A percentile compares a stretch with the other conserved stretches of the same genome.
Evolutionary conservation across 2,329 filamentous ascomycete species (phyloP).

Genomic region (Venturiaceae sp.): DNA sequence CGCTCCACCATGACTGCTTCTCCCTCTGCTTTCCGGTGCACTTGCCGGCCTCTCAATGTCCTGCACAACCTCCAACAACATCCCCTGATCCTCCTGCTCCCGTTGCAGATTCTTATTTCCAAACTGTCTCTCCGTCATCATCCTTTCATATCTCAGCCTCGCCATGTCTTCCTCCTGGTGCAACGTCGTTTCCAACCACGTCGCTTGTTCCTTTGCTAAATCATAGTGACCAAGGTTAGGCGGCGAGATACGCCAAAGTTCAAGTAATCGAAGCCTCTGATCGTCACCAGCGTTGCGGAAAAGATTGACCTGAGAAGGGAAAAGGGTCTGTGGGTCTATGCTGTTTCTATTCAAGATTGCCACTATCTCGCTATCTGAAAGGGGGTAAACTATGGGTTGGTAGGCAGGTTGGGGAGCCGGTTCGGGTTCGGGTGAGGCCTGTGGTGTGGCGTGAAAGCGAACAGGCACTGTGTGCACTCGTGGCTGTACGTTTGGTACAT

Average conservation of each 20-base stretch:
- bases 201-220: conserved; percentile 46
- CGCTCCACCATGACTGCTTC: conserved; percentile 21
- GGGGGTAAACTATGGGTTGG: conserved; percentile 1
- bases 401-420: conserved; percentile 18
- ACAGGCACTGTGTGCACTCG: conserved; percentile 14
- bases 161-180: conserved; percentile 46
- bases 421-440: conserved; percentile 20
- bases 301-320: conserved; percentile 65
- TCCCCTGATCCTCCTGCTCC: not conserved
- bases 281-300: conserved; percentile 65
- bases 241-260: conserved; percentile 78
- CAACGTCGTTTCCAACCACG: conserved; percentile 47
- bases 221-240: conserved; percentile 46
- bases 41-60: not conserved
- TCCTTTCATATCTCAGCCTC: conserved; percentile 49
- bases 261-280: conserved; percentile 65
- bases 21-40: not conserved
- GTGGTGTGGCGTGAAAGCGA: conserved; percentile 13
- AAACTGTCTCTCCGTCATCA: conserved; percentile 14
- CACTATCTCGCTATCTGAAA: conserved; percentile 36
- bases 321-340: conserved; percentile 60
- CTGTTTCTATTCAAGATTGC: conserved; percentile 54
- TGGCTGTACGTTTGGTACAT: conserved; percentile 48
- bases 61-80: not conserved
- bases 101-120: not conserved